Evolutionary conservation across 2,329 filamentous ascomycete species (phyloP).

Genomic region (Claviceps monticola): DNA sequence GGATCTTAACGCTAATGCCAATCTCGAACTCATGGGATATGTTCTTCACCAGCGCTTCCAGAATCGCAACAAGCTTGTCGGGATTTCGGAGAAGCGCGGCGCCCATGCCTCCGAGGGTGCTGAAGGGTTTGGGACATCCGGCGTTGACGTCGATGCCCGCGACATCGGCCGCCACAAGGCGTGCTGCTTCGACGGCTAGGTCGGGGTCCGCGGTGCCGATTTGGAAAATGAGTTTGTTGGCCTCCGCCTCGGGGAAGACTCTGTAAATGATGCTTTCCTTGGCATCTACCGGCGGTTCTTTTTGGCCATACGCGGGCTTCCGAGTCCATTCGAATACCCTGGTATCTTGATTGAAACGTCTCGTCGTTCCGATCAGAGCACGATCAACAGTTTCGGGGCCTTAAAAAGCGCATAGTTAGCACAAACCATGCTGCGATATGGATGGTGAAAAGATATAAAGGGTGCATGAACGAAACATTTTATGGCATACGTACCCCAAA

Average conservation of each 20-base stretch:
- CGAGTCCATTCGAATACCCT: slow-evolving; percentile 78
- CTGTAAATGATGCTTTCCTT: slow-evolving; percentile 67
- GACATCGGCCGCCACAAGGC: slow-evolving; percentile 74
- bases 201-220: slow-evolving; percentile 78
- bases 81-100: slow-evolving; percentile 78
- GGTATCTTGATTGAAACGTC: slow-evolving; percentile 61
- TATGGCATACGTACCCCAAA: slow-evolving; percentile 57
- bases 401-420: slow-evolving; percentile 17
- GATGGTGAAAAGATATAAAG: neutral
- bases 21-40: slow-evolving; percentile 70
- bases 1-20: slow-evolving; percentile 93
- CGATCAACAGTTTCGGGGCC: slow-evolving; percentile 90
- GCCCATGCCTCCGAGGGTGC: slow-evolving; percentile 87
- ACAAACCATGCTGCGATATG: neutral
- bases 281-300: slow-evolving; percentile 37
- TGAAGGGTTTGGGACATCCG: slow-evolving; percentile 96
- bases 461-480: neutral
- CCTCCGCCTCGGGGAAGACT: slow-evolving; percentile 65
- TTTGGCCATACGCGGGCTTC: slow-evolving; percentile 54
- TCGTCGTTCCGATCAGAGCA: slow-evolving; percentile 75
- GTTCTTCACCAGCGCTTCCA: slow-evolving; percentile 67
- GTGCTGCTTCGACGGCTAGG: slow-evolving; percentile 70
- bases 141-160: slow-evolving; percentile 94
- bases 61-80: slow-evolving; percentile 68
- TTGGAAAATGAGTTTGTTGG: slow-evolving; percentile 70